These are phyloP conservation scores for Murraya koenigii DNA, from an alignment of 345 rosid genomes.

Conservation along the genomic window DNA sequence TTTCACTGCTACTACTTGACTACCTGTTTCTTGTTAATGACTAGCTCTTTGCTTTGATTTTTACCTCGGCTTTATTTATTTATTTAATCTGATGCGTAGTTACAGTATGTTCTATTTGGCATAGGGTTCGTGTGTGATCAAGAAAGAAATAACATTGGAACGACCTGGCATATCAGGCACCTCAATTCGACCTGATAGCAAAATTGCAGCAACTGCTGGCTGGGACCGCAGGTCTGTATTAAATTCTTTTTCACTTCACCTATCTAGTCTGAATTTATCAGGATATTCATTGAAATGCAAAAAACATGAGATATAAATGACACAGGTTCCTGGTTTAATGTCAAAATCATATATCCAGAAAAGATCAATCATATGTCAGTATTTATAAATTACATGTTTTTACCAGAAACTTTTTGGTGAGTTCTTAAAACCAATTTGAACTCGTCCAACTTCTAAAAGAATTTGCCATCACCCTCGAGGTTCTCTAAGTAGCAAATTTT, in stretches of 20 bases:
- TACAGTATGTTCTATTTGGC: constrained; percentile 4
- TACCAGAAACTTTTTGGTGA: too few species aligned
- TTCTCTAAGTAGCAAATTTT: neutral
- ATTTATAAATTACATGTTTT: neutral
- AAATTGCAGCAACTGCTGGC: constrained; percentile 89
- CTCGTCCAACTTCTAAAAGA: too few species aligned
- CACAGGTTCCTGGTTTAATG: neutral
- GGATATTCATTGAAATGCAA: neutral
- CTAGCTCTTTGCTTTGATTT: neutral
- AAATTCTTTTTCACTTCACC: neutral
- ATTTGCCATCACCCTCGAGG: neutral
- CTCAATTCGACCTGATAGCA: constrained; percentile 72
- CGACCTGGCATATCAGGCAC: constrained; percentile 75
- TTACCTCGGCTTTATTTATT: too few species aligned
- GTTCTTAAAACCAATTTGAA: too few species aligned
- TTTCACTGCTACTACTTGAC: constrained; percentile 5
- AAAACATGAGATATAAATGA: neutral
- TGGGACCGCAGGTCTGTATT: constrained; percentile 87
- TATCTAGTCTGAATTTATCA: neutral
- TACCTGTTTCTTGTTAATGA: neutral
- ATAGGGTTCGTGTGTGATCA: constrained; percentile 70
- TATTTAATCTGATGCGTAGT: neutral
- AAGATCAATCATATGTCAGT: neutral
- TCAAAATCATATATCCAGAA: neutral
- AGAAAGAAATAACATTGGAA: constrained; percentile 74